Evolutionary conservation across 257 asterid genomes (phyloP), one percentile per base, ranked within the genome.

Genomic region (Solanum pinnatisectum): DNA sequence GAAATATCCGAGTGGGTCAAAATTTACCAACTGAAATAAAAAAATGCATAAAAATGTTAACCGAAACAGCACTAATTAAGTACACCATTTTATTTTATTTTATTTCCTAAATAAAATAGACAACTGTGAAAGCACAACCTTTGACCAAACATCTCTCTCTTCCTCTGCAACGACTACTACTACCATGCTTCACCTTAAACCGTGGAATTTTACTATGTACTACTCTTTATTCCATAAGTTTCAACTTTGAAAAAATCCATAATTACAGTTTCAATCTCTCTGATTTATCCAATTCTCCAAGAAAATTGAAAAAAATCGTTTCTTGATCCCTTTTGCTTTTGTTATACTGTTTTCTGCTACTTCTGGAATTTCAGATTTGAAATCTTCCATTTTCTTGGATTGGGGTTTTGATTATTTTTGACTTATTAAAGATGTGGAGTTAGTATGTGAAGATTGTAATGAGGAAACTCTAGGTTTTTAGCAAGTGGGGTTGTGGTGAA

Each of bases 91-190:
- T 52, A 16, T 10, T 37, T 36, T 37, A 39, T 39, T 56, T 40
- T 42, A 39, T 42, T 59, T 59, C 67, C 12, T 22, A 20, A 59
- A 22, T 39, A 42, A 36, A 74, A 83, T 71, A 59, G 60, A 33
- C 68, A 49, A 65, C 85, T n/a, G 82, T 56, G 72, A 78, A 85
- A 88, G 86, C 87, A 73, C 82, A 59, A 90, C 88, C 87, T 88
- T 90, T 88, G 92, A 90, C 92, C 49, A 72, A 56, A 86, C 72
- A 85, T 39, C 37, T 82, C 46, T 67, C 87, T 85, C 83, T 70
- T 33, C 70, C n/a, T 33, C 84, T 52, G 30, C 74, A 86, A 86
- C 88, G 56, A 72, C 88, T 84, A 81, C 85, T 82, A 49, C 67
- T 15, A 16, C 70, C 44, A 49, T 82, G 73, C 49, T 73, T 42